phyloP scores from a whole-genome alignment of 2,329 filamentous ascomycete genomes.

The Lasiodiplodia theobromae region DNA sequence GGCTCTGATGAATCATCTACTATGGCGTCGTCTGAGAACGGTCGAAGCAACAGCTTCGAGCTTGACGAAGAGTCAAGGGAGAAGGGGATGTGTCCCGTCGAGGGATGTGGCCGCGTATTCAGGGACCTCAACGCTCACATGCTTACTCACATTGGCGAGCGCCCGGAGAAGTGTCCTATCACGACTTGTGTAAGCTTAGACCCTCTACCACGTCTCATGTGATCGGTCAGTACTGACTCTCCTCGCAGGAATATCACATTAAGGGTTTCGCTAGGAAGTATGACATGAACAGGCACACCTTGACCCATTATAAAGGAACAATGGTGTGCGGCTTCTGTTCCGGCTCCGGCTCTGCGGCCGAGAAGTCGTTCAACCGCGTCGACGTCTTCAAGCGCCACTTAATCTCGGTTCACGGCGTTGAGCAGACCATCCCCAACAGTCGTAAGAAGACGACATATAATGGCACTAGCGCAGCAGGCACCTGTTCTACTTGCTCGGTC shows the following conservation, averaged over 20 bases:
- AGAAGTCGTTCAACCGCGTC: conserved; percentile 95
- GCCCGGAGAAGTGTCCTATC: conserved; percentile 94
- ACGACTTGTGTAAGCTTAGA: conserved; percentile 67
- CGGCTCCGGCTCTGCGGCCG: conserved; percentile 83
- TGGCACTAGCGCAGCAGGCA: background rate
- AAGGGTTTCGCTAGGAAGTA: conserved; percentile 96
- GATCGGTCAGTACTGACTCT: background rate
- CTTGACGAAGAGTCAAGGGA: conserved; percentile 62
- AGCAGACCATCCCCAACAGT: conserved; percentile 77
- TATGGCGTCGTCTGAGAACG: no score
- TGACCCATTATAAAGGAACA: conserved; percentile 96
- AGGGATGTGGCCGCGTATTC: conserved; percentile 84
- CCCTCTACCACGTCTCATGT: background rate
- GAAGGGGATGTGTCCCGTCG: conserved; percentile 77
- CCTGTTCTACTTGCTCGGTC: conserved; percentile 81
- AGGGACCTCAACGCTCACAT: conserved; percentile 94
- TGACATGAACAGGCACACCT: conserved; percentile 92
- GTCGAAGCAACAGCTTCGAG: conserved; percentile 32
- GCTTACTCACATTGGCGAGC: conserved; percentile 89
- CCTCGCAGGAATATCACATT: conserved; percentile 73
- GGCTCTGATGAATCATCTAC: conserved; percentile 21
- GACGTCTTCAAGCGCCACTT: conserved; percentile 96
- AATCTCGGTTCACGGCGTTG: conserved; percentile 88
- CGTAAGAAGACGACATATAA: no score
- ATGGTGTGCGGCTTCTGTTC: conserved; percentile 98